Evolutionary conservation across 495 filamentous ascomycete genomes (phyloP).

Genomic region (Staphylotrichum longicolle): DNA sequence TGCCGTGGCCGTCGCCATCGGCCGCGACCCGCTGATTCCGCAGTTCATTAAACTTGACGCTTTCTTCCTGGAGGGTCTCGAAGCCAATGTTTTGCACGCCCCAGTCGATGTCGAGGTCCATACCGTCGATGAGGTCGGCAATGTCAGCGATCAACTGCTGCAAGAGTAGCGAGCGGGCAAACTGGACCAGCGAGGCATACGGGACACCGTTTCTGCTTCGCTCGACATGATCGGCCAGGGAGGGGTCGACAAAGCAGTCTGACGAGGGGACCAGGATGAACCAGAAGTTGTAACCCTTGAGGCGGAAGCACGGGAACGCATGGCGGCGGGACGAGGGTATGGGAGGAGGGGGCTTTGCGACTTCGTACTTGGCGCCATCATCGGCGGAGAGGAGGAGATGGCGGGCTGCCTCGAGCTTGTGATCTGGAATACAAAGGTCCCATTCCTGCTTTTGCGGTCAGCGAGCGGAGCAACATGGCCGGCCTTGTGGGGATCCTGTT

Average conservation of each 20-base stretch:
- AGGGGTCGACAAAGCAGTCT: conserved; percentile 15
- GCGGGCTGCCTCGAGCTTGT: conserved; percentile 6
- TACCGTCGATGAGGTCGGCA: conserved; percentile 13
- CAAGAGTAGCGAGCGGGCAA: conserved; percentile 14
- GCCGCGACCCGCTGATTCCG: neutral
- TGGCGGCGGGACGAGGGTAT: conserved; percentile 10
- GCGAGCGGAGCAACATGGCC: neutral
- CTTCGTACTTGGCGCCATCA: conserved; percentile 6
- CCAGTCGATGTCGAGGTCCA: conserved; percentile 11
- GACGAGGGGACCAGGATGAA: conserved; percentile 15
- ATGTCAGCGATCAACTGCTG: conserved; percentile 9
- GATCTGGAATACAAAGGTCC: conserved; percentile 18
- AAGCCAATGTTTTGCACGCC: conserved; percentile 9
- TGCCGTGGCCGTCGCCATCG: neutral
- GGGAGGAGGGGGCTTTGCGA: neutral
- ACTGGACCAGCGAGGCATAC: conserved; percentile 7
- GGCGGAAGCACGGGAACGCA: conserved; percentile 11
- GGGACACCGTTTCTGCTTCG: conserved; percentile 12
- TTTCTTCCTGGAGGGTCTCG: neutral
- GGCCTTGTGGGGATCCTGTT: too few species aligned
- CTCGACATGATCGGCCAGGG: neutral
- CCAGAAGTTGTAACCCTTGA: conserved; percentile 11
- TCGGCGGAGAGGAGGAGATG: neutral
- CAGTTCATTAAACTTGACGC: neutral
- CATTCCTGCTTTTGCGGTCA: conserved; percentile 9